phyloP scores from a whole-genome alignment of 768 basidiomycete species.

The Lactifluus hygrophoroides region DNA sequence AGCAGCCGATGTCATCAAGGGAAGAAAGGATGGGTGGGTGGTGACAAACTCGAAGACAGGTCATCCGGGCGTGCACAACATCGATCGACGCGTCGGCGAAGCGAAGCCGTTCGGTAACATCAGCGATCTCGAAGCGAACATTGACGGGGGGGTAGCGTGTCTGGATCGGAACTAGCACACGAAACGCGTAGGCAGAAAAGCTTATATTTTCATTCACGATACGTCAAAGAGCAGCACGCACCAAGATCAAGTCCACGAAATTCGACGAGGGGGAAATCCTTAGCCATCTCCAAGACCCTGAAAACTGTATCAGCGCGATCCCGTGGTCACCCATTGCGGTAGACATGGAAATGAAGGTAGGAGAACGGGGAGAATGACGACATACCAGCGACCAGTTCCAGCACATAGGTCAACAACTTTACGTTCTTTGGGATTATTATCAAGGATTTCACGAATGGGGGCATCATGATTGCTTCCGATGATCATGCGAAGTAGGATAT shows the following conservation, averaged over 20 bases:
- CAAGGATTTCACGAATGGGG: conserved; percentile 48
- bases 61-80: conserved; percentile 54
- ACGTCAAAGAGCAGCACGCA: conserved; percentile 29
- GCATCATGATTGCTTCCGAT: conserved; percentile 54
- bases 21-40: not conserved
- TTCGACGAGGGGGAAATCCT: conserved; percentile 49
- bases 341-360: conserved; percentile 16
- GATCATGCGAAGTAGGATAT: conserved; percentile 29
- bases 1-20: conserved; percentile 15
- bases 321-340: not conserved
- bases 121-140: conserved; percentile 57
- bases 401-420: conserved; percentile 69
- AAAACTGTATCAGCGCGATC: not conserved
- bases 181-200: not conserved
- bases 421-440: conserved; percentile 32
- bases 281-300: conserved; percentile 73
- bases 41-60: conserved; percentile 52
- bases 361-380: conserved; percentile 19
- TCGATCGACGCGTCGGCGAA: conserved; percentile 53
- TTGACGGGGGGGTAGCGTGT: conserved; percentile 53
- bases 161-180: conserved; percentile 56
- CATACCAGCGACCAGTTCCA: conserved; percentile 66
- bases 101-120: conserved; percentile 42
- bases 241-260: conserved; percentile 75
- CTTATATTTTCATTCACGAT: not conserved